These are phyloP conservation scores for Leccinum obscurum DNA, from an alignment of 768 basidiomycete genomes.

Conservation along the genomic window DNA sequence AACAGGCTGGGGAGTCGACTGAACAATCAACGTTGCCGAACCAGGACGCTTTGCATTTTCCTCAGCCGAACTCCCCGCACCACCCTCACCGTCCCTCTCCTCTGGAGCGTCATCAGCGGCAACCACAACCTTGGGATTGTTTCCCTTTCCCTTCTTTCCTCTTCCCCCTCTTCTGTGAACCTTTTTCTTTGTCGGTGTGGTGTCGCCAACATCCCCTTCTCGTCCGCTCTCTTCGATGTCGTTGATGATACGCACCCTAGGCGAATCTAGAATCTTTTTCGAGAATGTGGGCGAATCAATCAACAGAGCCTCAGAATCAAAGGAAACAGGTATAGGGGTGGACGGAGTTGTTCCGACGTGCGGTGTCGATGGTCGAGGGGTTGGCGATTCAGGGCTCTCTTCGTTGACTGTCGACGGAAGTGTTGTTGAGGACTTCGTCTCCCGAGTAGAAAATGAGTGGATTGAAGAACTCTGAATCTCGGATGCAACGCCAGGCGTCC, in stretches of 20 bases:
- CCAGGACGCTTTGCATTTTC: constrained; percentile 15
- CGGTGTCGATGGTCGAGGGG: not conserved
- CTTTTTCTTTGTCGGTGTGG: constrained; percentile 45
- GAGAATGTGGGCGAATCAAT: constrained; percentile 5
- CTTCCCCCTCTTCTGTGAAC: constrained; percentile 42
- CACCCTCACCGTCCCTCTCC: constrained; percentile 27
- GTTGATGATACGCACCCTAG: constrained; percentile 16
- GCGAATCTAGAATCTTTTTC: constrained; percentile 13
- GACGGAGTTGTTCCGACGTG: constrained; percentile 4
- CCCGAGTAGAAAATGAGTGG: not conserved
- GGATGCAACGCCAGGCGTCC: not conserved
- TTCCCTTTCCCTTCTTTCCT: constrained; percentile 55
- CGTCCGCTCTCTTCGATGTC: constrained; percentile 64
- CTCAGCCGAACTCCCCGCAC: constrained; percentile 13
- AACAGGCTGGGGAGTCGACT: constrained; percentile 20
- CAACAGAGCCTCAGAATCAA: constrained; percentile 3
- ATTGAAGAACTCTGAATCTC: constrained; percentile 3
- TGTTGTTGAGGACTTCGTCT: not conserved
- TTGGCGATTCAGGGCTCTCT: not conserved
- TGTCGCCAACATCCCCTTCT: constrained; percentile 42
- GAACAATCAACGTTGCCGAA: constrained; percentile 25
- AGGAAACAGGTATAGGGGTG: not conserved
- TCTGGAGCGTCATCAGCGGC: constrained; percentile 25
- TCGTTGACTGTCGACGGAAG: constrained; percentile 3
- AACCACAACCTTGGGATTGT: constrained; percentile 7